These are phyloP conservation scores for Chlorencoelia australis DNA, from an alignment of 2,329 filamentous ascomycete species.

Conservation along the genomic window DNA sequence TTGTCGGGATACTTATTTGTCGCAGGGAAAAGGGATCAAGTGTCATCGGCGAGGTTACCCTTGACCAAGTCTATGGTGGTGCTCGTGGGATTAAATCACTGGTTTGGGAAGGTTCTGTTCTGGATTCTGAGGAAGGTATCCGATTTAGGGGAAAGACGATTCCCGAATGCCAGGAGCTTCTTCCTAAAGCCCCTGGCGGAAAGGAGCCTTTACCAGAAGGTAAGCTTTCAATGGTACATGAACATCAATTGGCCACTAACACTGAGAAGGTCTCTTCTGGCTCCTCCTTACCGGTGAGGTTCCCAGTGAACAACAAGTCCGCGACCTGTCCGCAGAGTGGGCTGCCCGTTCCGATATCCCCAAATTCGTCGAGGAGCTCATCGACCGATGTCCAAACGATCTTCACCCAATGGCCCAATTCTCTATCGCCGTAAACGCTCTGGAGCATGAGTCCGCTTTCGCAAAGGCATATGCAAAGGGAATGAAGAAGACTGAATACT, in stretches of 20 bases:
- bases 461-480: conserved; percentile 98
- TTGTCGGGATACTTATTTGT: conserved; percentile 18
- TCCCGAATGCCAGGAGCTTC: conserved; percentile 93
- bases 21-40: conserved; percentile 84
- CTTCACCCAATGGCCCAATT: conserved; percentile 99
- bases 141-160: conserved; percentile 99
- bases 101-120: conserved; percentile 97
- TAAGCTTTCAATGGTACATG: conserved; percentile 29
- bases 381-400: conserved; percentile 98
- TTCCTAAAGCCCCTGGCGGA: conserved; percentile 94
- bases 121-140: conserved; percentile 98
- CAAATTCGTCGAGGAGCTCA: conserved; percentile 98
- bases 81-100: conserved; percentile 97
- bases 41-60: conserved; percentile 93
- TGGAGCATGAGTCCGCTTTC: conserved; percentile 97
- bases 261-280: conserved; percentile 80
- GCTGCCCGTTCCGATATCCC: conserved; percentile 93
- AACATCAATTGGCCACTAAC: conserved; percentile 9
- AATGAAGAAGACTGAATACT: conserved; percentile 99
- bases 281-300: conserved; percentile 97
- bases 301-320: conserved; percentile 94
- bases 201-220: conserved; percentile 95
- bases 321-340: conserved; percentile 97
- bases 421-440: conserved; percentile 92
- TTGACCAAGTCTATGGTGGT: conserved; percentile 99